phyloP scores from a whole-genome alignment of 495 filamentous ascomycete genomes.

The Astrothelium macrocarpum region DNA sequence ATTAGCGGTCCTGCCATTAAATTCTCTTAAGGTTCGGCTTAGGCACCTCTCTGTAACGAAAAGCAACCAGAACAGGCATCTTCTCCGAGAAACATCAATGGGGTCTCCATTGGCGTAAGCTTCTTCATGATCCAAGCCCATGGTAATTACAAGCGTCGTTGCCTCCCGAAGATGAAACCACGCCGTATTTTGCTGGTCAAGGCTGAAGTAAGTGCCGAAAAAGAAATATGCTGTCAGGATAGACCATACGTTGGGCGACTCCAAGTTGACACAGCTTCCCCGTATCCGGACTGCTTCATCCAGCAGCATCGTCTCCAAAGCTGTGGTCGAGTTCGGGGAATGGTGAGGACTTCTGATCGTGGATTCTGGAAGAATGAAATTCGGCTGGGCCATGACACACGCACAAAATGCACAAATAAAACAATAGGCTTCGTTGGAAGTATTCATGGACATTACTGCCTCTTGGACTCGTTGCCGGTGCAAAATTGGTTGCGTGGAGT shows the following conservation, averaged over 20 bases:
- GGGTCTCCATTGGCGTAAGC: slow-evolving; percentile 39
- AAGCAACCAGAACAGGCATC: slow-evolving; percentile 62
- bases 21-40: neutral
- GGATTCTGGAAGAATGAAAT: slow-evolving; percentile 44
- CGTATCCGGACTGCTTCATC: slow-evolving; percentile 68
- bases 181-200: slow-evolving; percentile 61
- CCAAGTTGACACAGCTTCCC: slow-evolving; percentile 64
- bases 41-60: slow-evolving; percentile 59
- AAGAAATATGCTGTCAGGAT: slow-evolving; percentile 73
- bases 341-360: slow-evolving; percentile 32
- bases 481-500: slow-evolving; percentile 74
- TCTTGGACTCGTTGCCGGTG: slow-evolving; percentile 57
- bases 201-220: slow-evolving; percentile 63
- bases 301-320: slow-evolving; percentile 50
- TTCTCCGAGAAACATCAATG: slow-evolving; percentile 44
- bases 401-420: slow-evolving; percentile 70
- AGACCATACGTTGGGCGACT: slow-evolving; percentile 54
- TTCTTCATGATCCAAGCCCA: slow-evolving; percentile 52
- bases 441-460: slow-evolving; percentile 49
- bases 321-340: slow-evolving; percentile 9
- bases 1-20: slow-evolving; percentile 6
- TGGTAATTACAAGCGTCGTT: slow-evolving; percentile 47
- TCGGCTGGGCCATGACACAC: slow-evolving; percentile 76
- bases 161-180: slow-evolving; percentile 67
- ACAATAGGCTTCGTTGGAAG: slow-evolving; percentile 65